Evolutionary conservation across 768 basidiomycete genomes (phyloP).

Genomic region (Antrodiella citrinella): DNA sequence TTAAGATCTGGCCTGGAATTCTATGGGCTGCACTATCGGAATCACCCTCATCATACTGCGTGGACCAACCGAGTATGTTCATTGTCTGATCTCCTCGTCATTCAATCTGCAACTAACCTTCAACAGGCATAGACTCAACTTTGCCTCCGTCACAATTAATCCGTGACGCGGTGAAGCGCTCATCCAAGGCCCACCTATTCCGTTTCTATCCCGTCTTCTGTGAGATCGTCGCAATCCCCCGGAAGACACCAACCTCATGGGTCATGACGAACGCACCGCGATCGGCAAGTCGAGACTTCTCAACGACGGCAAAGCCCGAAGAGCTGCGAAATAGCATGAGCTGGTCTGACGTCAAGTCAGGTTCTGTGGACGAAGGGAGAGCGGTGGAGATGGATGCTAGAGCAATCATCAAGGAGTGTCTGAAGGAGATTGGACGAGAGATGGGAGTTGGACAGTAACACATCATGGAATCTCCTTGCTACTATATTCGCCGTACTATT

Average conservation of each 20-base stretch:
- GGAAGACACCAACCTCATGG: constrained; percentile 64
- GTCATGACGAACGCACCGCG: constrained; percentile 24
- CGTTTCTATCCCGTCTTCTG: constrained; percentile 77
- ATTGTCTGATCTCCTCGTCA: neutral
- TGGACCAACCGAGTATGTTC: constrained; percentile 49
- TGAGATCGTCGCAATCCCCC: constrained; percentile 68
- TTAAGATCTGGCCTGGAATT: constrained; percentile 69
- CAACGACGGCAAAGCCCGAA: neutral
- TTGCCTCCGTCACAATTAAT: constrained; percentile 48
- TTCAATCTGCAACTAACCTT: constrained; percentile 5
- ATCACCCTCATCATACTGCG: constrained; percentile 47
- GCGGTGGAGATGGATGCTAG: constrained; percentile 56
- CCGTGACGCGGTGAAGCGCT: constrained; percentile 65
- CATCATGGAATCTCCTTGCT: neutral
- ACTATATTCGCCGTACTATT: neutral
- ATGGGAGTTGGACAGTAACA: constrained; percentile 42
- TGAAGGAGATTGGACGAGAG: constrained; percentile 66
- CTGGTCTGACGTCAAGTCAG: constrained; percentile 11
- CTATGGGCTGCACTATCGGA: constrained; percentile 70
- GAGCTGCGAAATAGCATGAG: constrained; percentile 8
- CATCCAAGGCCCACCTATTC: constrained; percentile 78
- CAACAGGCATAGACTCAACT: constrained; percentile 32
- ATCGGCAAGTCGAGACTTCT: constrained; percentile 1
- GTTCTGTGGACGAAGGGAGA: constrained; percentile 19
- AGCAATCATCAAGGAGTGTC: constrained; percentile 53